These are phyloP conservation scores for Xylaria sp. DNA, from an alignment of 2,329 filamentous ascomycete genomes.

Conservation along the genomic window DNA sequence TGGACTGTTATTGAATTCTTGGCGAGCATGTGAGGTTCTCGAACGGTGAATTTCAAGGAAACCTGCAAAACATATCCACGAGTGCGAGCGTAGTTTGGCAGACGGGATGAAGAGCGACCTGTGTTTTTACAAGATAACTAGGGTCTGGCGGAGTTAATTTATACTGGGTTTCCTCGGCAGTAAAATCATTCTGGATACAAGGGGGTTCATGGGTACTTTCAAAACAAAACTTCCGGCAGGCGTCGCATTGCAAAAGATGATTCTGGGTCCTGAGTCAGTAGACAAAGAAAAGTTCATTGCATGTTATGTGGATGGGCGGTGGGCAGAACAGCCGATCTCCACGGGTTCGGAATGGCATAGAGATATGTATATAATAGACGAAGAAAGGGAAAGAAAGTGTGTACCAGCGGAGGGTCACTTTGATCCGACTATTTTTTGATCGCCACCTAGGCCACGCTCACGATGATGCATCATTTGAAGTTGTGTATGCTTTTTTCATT, in stretches of 20 bases:
- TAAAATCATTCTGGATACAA: not conserved
- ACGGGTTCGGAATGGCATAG: not conserved
- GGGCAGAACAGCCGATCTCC: not conserved
- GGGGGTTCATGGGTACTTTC: not conserved
- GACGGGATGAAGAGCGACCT: not conserved
- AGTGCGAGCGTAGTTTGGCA: not conserved
- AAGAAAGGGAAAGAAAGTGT: not conserved
- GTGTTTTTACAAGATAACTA: not conserved
- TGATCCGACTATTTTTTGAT: not conserved
- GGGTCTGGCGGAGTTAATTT: not conserved
- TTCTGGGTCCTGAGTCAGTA: not conserved
- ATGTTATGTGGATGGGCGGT: not conserved
- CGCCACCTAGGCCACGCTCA: not conserved
- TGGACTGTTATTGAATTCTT: not conserved
- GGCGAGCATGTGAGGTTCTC: not conserved
- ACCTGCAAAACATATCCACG: not conserved
- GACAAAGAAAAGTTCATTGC: constrained; percentile 6
- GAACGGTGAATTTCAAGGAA: not conserved
- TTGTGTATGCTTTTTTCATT: not conserved
- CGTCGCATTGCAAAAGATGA: constrained; percentile 12
- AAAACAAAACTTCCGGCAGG: constrained; percentile 5
- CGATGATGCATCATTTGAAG: not conserved
- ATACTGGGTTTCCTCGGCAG: not conserved
- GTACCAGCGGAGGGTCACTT: not conserved
- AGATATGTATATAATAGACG: constrained; percentile 12